These are phyloP conservation scores for Pyrenochaeta sp. DNA, from an alignment of 2,329 filamentous ascomycete species.

Conservation along the genomic window DNA sequence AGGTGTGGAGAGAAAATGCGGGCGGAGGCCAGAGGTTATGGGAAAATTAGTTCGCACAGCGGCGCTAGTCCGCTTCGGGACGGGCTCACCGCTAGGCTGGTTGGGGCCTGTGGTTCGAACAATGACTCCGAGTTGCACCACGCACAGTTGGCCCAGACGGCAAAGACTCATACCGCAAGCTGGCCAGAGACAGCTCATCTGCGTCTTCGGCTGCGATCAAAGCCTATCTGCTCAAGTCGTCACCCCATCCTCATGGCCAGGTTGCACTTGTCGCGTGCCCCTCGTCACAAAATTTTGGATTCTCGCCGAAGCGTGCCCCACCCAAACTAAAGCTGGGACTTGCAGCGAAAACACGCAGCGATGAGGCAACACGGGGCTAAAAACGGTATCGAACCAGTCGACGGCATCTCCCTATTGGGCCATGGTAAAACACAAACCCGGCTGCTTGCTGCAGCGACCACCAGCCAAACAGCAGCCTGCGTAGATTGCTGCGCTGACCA, in stretches of 20 bases:
- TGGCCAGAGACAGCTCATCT: conserved; percentile 7
- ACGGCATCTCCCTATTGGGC: conserved; percentile 35
- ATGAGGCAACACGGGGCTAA: conserved; percentile 42
- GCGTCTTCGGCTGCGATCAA: conserved; percentile 5
- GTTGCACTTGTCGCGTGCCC: conserved; percentile 32
- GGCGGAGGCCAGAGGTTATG: conserved; percentile 35
- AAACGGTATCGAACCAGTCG: conserved; percentile 22
- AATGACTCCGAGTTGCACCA: conserved; percentile 32
- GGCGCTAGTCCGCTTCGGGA: conserved; percentile 30
- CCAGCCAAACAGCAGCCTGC: conserved; percentile 32
- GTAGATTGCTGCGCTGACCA: conserved; percentile 31
- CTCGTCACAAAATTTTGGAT: conserved; percentile 25
- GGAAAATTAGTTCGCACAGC: conserved; percentile 34
- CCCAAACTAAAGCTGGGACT: conserved; percentile 38
- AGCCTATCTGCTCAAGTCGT: not conserved
- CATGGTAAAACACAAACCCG: conserved; percentile 32
- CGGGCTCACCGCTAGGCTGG: conserved; percentile 21
- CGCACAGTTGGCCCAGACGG: conserved; percentile 13
- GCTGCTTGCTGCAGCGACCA: conserved; percentile 34
- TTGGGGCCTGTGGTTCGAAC: conserved; percentile 5
- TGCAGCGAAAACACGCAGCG: conserved; percentile 33
- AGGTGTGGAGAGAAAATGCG: conserved; percentile 42
- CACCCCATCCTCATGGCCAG: conserved; percentile 4
- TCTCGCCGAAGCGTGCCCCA: conserved; percentile 38
- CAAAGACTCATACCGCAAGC: conserved; percentile 17